Evolutionary conservation across 768 basidiomycete genomes (phyloP), one percentile per base, ranked within the genome.

Genomic region (Favolaschia claudopus): DNA sequence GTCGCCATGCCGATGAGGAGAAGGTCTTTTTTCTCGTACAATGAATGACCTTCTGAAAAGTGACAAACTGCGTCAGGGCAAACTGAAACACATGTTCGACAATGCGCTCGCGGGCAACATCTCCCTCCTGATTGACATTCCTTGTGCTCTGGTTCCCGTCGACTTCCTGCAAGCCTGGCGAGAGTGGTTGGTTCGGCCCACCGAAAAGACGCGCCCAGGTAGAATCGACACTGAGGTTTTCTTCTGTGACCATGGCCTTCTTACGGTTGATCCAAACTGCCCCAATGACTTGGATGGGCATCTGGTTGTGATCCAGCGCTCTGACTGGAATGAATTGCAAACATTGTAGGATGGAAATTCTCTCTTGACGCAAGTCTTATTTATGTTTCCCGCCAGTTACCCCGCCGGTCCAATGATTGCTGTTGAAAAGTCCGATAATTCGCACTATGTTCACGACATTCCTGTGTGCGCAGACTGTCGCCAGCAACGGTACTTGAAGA

Each of bases 1-100:
- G 89, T 36, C 87, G 80, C 69, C 82, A 79, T 54, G 89, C 89
- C 24, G 92, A 92, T 68, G 86, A 89, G 19, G 92, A 93, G 74
- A 93, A 91, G 86, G 92, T 89, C 51, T 27, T 54, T 45, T 39
- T 29, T n/a, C 42, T 33, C 33, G 15, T 46, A 17, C 32, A 38
- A n/a, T n/a, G n/a, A 34, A 36, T 42, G 19, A 20, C 43, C 31
- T 55, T 22, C 33, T 60, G 67, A 55, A 67, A 58, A 36, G 29
- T 43, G 46, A 60, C 49, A 33, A 57, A 20, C n/a, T 39, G 36
- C 46, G 20, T n/a, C 58, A 92, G 91, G 86, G 84, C 32, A 83
- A 77, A 66, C 77, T 92, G 46, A 85, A 81, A 60, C 79, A 84
- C 65, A 83, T 91, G 79, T 78, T 85, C 59, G 85, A 89, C 58